Base-by-base conservation (phyloP, 805 yeast genomes). In the Debaryomyces prosopidis region DNA sequence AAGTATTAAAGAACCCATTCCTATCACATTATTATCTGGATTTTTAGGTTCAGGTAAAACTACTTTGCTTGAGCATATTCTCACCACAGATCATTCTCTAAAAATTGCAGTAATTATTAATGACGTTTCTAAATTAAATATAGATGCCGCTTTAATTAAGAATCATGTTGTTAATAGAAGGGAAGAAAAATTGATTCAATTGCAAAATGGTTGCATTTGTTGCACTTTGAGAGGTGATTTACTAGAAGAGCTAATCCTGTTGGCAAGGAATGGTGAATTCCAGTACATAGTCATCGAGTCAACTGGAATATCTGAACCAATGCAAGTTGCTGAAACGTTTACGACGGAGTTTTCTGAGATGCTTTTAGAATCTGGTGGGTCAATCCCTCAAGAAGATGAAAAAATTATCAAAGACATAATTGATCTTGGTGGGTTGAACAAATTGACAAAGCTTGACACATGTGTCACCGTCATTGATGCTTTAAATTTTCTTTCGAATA, bases 261-360 rank as follows among this genome's bases (percentile, higher is more conserved):
- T 75, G 14, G 72, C 72, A 14, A 59, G 57, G 23, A 46, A 54
- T 7, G 69, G 67, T 9, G 62, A 60, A 28, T 71, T 67, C 38
- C 67, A 75, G 36, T 74, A 75, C 48, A 69, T 75, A 36, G 59
- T 75, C 7, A 75, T 75, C 34, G 80, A 75, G 51, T 65, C 74
- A 6, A 71, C 79, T 3, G 79, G 79, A 23, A 70, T 75, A 19
- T 67, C 75, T 16, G 80, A 75, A 51, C 79, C 79, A 23, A 71
- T 73, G 77, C 77, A 74, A 50, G 77, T 75, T 14, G 80, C 80
- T 0, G 78, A 75, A 50, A 75, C 79, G 3, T 75, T 75, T 48
- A 66, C 76, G 4, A 58, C 60, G 10, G 77, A 75, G 46, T 75
- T 73, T 48, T 58, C 75, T 5, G 60, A 65, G 14, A 52, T 65